Base-by-base conservation (phyloP, 2,329 filamentous ascomycete genomes). In the Thyridium curvatum region DNA sequence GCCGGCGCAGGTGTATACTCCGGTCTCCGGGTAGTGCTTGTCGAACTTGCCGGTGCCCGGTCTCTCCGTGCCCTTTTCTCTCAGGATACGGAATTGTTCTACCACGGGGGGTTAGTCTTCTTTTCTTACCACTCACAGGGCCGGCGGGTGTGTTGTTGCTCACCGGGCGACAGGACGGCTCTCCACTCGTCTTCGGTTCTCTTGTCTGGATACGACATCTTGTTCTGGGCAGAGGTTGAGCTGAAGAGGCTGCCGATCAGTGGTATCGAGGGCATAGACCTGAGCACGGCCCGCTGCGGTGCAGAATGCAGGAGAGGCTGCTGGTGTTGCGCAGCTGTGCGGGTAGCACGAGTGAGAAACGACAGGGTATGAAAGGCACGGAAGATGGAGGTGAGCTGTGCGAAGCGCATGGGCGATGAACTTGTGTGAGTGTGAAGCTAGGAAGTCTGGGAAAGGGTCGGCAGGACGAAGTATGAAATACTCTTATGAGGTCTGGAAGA, bases 1-100 rank as follows among this genome's bases (percentile, higher is more conserved):
- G 38, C 79, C 93, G 14, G 86, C 86, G 64, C 93, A 98, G 34
- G 74, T 81, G 68, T 97, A 98, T 39, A 88, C 77, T 41, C 93
- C 94, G 5, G 74, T 57, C 1, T 73, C 63, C 2, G 89, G 81
- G 58, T 82, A 76, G 70, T 96, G 89, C 61, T 91, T 88, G 69
- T 98, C 84, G 60, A 85, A 96, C 60, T 84, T 79, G 54, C 91
- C 90, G 6, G 83, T 81, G 50, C 78, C 82, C 13, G 91, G 78
- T 3, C 77, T 65, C 60, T 98, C 94, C 34, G 93, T 98, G 52
- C 90, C 93, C 62, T 96, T 91, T 60, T 94, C 70, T 46, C 93
- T 84, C 40, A 98, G 79, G 56, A 98, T 77, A 48, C 87, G 86
- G 71, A 97, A 98, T 74, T 98, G 93, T 55, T 96, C 91, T 95